Percentiles rank a stretch among this genome's conserved stretches.
phyloP scores from a whole-genome alignment of 805 yeast species.

The Saturnispora quitensis region DNA sequence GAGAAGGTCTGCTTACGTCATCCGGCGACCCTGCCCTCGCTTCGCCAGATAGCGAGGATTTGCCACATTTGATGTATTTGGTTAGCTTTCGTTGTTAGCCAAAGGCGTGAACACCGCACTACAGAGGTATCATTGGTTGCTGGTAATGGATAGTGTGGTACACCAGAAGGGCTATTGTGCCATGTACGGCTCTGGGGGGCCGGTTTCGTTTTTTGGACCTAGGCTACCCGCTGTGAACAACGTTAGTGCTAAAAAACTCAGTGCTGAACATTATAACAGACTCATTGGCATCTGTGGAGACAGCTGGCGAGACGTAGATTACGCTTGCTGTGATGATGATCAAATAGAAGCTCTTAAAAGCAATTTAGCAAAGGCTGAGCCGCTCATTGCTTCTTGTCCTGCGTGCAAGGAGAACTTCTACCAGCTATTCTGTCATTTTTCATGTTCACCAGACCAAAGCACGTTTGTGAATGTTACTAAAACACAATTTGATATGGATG shows the following conservation, averaged over 20 bases:
- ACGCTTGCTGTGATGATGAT: conserved; percentile 60
- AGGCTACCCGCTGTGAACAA: conserved; percentile 71
- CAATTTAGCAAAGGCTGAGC: conserved; percentile 66
- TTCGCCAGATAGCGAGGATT: neutral
- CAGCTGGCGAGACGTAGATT: conserved; percentile 41
- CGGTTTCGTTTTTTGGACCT: conserved; percentile 66
- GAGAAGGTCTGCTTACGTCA: neutral
- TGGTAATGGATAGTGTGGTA: conserved; percentile 2
- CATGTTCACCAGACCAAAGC: conserved; percentile 83
- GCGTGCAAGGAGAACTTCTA: conserved; percentile 85
- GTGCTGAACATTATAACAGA: conserved; percentile 33
- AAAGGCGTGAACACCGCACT: neutral
- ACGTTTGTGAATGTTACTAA: conserved; percentile 59
- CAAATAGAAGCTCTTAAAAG: conserved; percentile 51
- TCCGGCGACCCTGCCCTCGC: neutral
- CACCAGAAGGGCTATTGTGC: conserved; percentile 43
- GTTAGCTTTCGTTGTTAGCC: neutral
- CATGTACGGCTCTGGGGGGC: conserved; percentile 61
- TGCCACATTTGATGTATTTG: neutral
- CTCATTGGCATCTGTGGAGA: conserved; percentile 64
- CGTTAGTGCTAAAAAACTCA: conserved; percentile 39
- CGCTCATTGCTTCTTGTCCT: conserved; percentile 81
- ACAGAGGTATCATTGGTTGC: neutral
- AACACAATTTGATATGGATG: conserved; percentile 39
- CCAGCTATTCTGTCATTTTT: conserved; percentile 76